Evolutionary conservation across 768 basidiomycete species (phyloP).

Genomic region (Gyrodon lividus): DNA sequence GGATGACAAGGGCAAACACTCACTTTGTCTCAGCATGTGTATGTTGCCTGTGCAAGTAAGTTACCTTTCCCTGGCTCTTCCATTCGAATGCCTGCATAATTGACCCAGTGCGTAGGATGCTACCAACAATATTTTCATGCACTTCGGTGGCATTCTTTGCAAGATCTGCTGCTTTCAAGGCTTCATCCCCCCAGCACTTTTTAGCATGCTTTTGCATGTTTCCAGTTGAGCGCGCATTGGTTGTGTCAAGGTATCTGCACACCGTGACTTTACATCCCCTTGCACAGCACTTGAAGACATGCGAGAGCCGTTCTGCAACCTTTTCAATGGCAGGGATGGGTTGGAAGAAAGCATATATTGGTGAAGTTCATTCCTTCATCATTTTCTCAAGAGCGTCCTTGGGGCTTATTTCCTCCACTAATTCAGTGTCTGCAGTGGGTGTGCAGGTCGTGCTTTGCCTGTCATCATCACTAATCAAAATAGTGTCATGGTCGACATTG

Average conservation of each 20-base stretch:
- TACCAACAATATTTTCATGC: not conserved
- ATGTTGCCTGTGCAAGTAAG: too few relatives aligned
- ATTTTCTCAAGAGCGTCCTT: conserved; percentile 1
- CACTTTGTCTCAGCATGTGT: too few relatives aligned
- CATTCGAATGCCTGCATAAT: not conserved
- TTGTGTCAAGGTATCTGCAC: conserved; percentile 21
- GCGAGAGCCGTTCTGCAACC: conserved; percentile 19
- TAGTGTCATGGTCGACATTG: too few relatives aligned
- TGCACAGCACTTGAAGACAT: conserved; percentile 31
- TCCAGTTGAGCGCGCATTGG: conserved; percentile 29
- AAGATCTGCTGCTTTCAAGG: conserved; percentile 10
- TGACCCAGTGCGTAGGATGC: not conserved
- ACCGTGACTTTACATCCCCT: conserved; percentile 18
- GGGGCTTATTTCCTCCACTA: not conserved
- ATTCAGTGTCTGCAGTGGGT: too few relatives aligned
- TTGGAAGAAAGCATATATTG: conserved; percentile 37
- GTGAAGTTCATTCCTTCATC: conserved; percentile 31
- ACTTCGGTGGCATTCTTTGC: conserved; percentile 11
- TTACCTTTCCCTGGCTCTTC: too few relatives aligned
- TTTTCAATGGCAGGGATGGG: conserved; percentile 19
- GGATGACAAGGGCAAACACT: too few relatives aligned
- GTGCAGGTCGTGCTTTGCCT: too few relatives aligned
- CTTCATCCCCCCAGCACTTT: conserved; percentile 34
- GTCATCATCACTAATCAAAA: too few relatives aligned
- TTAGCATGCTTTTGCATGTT: conserved; percentile 31